Conservation (phyloP, 1,284 basidiomycete genomes). For the Grifola frondosa region DNA sequence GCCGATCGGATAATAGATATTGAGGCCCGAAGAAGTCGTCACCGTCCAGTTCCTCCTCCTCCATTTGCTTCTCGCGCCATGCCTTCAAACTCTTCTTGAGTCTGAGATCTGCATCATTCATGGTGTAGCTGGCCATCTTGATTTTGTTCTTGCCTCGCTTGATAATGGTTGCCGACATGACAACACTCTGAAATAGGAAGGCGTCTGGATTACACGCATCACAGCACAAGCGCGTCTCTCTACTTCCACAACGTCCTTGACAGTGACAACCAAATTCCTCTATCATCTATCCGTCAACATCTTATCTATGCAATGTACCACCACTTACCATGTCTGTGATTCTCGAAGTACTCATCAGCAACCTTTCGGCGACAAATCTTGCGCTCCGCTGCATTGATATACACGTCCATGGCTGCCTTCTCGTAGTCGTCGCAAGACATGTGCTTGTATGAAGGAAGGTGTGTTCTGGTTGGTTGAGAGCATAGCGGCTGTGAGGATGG, state of each 20-base stretch:
- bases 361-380: conserved; percentile 5
- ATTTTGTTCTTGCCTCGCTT: neutral
- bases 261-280: no score
- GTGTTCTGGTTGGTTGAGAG: no score
- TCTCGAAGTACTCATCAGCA: neutral
- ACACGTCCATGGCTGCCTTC: conserved; percentile 6
- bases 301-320: no score
- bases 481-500: no score
- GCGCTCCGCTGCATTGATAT: conserved; percentile 1
- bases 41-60: neutral
- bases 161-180: neutral
- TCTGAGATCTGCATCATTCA: neutral
- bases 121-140: neutral
- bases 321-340: neutral
- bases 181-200: no score
- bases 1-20: conserved; percentile 21
- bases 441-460: no score
- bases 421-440: no score
- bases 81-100: neutral
- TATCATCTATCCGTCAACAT: no score
- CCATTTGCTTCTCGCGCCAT: conserved; percentile 7
- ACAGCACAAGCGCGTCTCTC: no score
- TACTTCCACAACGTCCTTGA: no score
- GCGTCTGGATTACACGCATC: no score
- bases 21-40: conserved; percentile 5